Evolutionary conservation across 1,284 basidiomycete genomes (phyloP).

Genomic region (Microbotryum lychnidis-dioicae): DNA sequence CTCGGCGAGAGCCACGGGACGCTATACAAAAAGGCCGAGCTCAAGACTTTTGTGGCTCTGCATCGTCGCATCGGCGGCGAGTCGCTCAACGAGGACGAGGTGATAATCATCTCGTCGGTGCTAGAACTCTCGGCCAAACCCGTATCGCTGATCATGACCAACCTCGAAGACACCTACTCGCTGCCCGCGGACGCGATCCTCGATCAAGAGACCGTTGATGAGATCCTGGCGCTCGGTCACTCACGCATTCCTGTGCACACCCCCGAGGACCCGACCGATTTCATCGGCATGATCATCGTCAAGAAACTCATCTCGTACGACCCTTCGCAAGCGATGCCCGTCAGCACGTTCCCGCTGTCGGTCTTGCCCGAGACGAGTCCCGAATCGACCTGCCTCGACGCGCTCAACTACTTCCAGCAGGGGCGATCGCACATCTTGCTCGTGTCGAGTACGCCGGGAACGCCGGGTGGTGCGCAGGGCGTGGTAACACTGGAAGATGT

Average conservation of each 20-base stretch:
- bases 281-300: conserved; percentile 73
- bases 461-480: conserved; percentile 42
- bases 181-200: conserved; percentile 68
- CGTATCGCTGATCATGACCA: conserved; percentile 49
- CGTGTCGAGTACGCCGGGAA: conserved; percentile 56
- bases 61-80: conserved; percentile 51
- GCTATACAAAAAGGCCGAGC: conserved; percentile 34
- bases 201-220: conserved; percentile 68
- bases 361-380: conserved; percentile 87
- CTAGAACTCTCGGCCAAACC: conserved; percentile 47
- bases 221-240: conserved; percentile 59
- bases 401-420: conserved; percentile 58
- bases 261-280: conserved; percentile 62
- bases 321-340: conserved; percentile 54
- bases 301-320: conserved; percentile 85
- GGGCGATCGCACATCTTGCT: conserved; percentile 87
- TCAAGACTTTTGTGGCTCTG: conserved; percentile 62
- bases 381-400: conserved; percentile 71
- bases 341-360: conserved; percentile 41
- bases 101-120: conserved; percentile 65
- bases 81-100: conserved; percentile 62
- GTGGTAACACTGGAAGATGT: conserved; percentile 46
- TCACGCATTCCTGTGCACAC: conserved; percentile 89
- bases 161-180: conserved; percentile 62
- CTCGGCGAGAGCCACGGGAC: conserved; percentile 57